Evolutionary conservation across 164 flowering plant genomes (phyloP).

Genomic region (Vitis cinerea): DNA sequence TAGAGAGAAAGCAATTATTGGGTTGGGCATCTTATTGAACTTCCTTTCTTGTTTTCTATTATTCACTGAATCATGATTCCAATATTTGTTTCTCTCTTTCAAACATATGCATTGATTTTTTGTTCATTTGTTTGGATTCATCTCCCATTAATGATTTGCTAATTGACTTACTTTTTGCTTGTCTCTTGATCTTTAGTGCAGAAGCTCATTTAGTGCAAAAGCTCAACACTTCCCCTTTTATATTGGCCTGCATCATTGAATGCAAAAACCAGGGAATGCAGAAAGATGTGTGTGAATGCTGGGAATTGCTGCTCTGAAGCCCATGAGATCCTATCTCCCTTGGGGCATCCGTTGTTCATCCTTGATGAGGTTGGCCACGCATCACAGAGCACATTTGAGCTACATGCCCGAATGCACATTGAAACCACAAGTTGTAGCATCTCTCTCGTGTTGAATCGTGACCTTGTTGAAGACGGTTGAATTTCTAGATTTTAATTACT

Average conservation of each 20-base stretch:
- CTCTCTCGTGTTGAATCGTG: slow-evolving; percentile 19
- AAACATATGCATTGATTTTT: background rate
- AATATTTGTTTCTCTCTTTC: background rate
- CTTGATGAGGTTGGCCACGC: slow-evolving; percentile 17
- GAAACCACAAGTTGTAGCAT: slow-evolving; percentile 1
- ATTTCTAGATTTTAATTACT: slow-evolving; percentile 1
- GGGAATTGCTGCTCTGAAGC: slow-evolving; percentile 3
- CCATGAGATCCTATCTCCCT: slow-evolving; percentile 1
- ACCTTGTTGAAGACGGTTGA: slow-evolving; percentile 31
- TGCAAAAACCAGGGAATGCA: slow-evolving; percentile 34
- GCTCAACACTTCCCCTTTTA: background rate
- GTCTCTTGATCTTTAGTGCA: slow-evolving; percentile 1
- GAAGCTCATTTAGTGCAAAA: background rate
- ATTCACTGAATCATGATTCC: background rate
- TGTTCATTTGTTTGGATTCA: background rate
- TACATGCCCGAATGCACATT: slow-evolving; percentile 4
- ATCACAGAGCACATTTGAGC: slow-evolving; percentile 3
- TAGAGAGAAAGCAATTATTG: background rate
- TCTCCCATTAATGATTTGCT: background rate
- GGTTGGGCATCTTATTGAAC: background rate
- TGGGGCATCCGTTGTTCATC: background rate
- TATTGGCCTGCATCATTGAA: background rate
- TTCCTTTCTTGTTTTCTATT: background rate
- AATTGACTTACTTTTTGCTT: background rate
- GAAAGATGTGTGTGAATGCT: slow-evolving; percentile 37